Conservation (phyloP, 2,329 filamentous ascomycete species). For the Pyrenophora seminiperda region DNA sequence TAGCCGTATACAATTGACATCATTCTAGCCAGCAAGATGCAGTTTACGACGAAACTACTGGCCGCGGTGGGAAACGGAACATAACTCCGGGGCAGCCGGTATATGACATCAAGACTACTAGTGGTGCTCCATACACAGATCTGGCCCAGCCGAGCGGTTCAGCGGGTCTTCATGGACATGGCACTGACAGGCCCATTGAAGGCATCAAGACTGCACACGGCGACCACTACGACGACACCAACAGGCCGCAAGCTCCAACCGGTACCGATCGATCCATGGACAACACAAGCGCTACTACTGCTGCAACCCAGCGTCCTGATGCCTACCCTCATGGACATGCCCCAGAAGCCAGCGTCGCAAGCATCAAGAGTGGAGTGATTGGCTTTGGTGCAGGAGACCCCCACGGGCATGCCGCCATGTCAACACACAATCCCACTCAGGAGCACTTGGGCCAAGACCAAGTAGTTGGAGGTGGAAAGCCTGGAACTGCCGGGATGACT, state of each 20-base stretch:
- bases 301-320: conserved; percentile 25
- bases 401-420: conserved; percentile 35
- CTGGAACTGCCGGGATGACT: conserved; percentile 17
- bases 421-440: conserved; percentile 19
- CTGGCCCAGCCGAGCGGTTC: conserved; percentile 12
- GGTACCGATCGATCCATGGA: conserved; percentile 3
- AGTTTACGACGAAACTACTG: conserved; percentile 40
- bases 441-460: conserved; percentile 21
- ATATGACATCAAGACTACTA: conserved; percentile 14
- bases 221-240: not conserved
- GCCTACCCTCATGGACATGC: conserved; percentile 11
- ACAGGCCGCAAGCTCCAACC: conserved; percentile 1
- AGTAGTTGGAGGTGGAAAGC: conserved; percentile 23
- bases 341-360: conserved; percentile 40
- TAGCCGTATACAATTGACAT: conserved; percentile 3
- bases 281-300: conserved; percentile 3
- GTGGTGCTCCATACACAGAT: conserved; percentile 17
- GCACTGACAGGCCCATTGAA: conserved; percentile 13
- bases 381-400: conserved; percentile 35
- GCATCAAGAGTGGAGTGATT: conserved; percentile 50
- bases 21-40: conserved; percentile 22
- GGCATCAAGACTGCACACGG: not conserved
- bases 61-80: conserved; percentile 10
- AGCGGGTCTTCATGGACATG: conserved; percentile 9
- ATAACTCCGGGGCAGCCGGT: conserved; percentile 6